Percentiles rank a stretch among this genome's conserved stretches.
Conservation (phyloP, 2,329 filamentous ascomycete genomes). For the Penicillium sp. region DNA sequence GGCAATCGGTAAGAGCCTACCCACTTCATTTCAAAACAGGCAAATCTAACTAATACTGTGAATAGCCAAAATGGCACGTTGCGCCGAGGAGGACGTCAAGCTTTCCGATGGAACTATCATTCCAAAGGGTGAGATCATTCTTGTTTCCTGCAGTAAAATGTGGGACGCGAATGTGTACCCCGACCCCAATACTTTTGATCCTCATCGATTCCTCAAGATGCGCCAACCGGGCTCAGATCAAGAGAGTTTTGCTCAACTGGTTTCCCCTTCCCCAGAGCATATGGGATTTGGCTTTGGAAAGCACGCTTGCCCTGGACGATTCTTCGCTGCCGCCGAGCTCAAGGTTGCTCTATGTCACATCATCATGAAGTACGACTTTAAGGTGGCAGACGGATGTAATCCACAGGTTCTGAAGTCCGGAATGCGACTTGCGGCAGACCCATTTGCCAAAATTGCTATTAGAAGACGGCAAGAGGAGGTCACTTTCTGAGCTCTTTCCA, state of each 20-base stretch:
- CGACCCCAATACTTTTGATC: background rate
- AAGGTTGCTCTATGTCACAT: conserved; percentile 55
- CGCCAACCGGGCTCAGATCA: background rate
- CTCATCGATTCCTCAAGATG: background rate
- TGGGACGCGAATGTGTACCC: background rate
- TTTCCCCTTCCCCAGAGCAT: background rate
- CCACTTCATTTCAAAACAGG: background rate
- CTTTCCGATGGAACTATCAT: background rate
- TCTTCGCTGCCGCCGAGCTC: conserved; percentile 55
- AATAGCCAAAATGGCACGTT: background rate
- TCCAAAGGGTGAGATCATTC: background rate
- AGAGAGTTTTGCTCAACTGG: background rate
- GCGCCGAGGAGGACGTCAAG: background rate
- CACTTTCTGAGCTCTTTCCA: background rate
- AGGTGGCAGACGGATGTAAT: background rate
- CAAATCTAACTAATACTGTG: background rate
- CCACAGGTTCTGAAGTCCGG: background rate
- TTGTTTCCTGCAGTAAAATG: conserved; percentile 7
- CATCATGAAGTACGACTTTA: conserved; percentile 24
- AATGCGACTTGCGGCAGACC: background rate
- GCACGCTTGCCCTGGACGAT: conserved; percentile 49
- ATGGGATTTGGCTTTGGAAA: conserved; percentile 15
- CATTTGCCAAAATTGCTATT: background rate
- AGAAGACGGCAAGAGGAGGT: background rate
- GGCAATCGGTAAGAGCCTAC: background rate